phyloP scores from a whole-genome alignment of 331 rosid species.

The Ulmus americana region DNA sequence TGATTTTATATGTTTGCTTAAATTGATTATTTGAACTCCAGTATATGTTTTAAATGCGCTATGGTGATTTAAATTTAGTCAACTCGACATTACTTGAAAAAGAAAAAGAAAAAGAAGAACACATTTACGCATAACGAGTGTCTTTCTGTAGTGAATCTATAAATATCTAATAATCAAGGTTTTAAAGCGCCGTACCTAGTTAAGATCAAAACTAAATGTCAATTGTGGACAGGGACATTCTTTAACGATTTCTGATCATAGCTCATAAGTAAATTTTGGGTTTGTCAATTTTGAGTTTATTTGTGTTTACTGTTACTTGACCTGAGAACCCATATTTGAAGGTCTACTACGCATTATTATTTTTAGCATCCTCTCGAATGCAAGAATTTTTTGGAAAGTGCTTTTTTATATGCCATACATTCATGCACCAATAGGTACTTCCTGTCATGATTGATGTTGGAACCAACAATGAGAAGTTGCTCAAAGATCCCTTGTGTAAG shows the following conservation, averaged over 20 bases:
- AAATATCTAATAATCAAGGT: background rate
- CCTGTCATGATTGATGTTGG: constrained; percentile 99
- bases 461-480: constrained; percentile 78
- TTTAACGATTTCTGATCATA: background rate
- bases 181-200: background rate
- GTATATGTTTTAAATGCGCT: background rate
- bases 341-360: background rate
- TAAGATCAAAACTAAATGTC: background rate
- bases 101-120: background rate
- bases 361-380: background rate
- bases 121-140: background rate
- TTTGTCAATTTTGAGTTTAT: background rate
- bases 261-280: background rate
- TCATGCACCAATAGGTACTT: constrained; percentile 54
- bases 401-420: constrained; percentile 1
- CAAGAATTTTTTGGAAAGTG: background rate
- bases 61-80: background rate
- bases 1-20: background rate
- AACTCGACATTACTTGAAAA: background rate
- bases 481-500: constrained; percentile 85
- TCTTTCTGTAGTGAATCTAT: background rate
- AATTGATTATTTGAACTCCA: background rate
- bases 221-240: background rate
- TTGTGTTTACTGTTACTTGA: background rate
- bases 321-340: background rate